Base-by-base conservation (phyloP, 129 eudicot genomes). In the Apium graveolens region DNA sequence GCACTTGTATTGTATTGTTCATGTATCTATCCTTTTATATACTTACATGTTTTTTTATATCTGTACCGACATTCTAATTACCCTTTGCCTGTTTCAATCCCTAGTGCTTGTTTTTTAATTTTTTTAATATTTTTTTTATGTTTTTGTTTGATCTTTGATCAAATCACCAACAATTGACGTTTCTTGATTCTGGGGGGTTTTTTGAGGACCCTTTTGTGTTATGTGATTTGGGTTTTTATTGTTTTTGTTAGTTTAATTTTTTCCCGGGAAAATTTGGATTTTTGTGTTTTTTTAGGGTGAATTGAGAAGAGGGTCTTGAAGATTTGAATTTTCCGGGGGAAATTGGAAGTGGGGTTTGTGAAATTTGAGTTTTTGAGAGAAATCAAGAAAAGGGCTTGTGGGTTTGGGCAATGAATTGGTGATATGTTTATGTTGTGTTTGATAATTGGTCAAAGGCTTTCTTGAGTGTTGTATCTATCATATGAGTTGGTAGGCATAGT, bases 251-350 rank as follows among this genome's bases (percentile, higher is more conserved):
- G 31, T 82, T n/a, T 16, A 20, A 21, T 20, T 75, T 21, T 49
- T 71, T 78, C 55, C 73, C 74, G 68, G 74, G 46, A 78, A 73
- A 73, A 70, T 71, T 70, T 38, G 39, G 63, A 2, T 18, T 51
- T 55, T 37, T 76, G 26, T 53, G 68, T 35, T 51, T 73, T 73
- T 16, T 37, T 72, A 73, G 76, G 66, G 43, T 62, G 38, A 49
- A 21, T 12, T 26, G 46, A 80, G 72, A 72, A 43, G 51, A 38
- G 83, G 82, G 88, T 31, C 43, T 82, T 42, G 75, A 48, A 42
- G 78, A 31, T 65, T 60, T 80, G 34, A 27, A 49, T 26, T 85
- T 82, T 81, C 76, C 69, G 18, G 84, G 84, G 84, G 68, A 78
- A 81, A 68, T 71, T 76, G 24, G 53, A 66, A 63, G 49, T 49